A percentile compares a stretch with the other conserved stretches of the same genome.
phyloP scores from a whole-genome alignment of 108 stramenopile genomes.

The Stephanodiscus triporus region DNA sequence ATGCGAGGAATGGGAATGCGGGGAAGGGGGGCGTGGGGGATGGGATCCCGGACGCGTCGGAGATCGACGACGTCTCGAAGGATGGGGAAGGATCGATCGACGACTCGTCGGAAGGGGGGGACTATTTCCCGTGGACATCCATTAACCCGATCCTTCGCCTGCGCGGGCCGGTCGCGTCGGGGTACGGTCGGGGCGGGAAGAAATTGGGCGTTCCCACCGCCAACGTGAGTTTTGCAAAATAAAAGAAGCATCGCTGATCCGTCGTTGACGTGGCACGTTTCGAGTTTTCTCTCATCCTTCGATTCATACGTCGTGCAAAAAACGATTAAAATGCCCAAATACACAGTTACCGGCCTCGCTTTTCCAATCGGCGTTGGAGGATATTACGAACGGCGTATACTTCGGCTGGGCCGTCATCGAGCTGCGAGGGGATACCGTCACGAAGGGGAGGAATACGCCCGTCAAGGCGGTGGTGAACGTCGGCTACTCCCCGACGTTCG shows the following conservation, averaged over 20 bases:
- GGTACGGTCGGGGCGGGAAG: constrained; percentile 90
- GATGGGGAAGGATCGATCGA: background rate
- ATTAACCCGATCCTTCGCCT: constrained; percentile 57
- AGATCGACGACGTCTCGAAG: background rate
- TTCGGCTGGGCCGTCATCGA: constrained; percentile 83
- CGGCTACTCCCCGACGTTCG: constrained; percentile 91
- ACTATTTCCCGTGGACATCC: constrained; percentile 22
- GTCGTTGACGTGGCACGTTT: no score
- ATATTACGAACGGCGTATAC: constrained; percentile 79
- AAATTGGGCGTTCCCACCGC: constrained; percentile 91
- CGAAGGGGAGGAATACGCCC: constrained; percentile 28
- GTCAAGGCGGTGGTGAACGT: constrained; percentile 90
- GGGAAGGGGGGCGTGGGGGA: background rate
- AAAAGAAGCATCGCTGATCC: no score
- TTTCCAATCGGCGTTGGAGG: constrained; percentile 75
- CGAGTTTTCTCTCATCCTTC: background rate
- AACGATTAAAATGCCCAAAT: background rate
- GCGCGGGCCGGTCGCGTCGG: constrained; percentile 74
- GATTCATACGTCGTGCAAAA: background rate
- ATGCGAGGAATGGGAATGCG: background rate
- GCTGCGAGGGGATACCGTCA: background rate
- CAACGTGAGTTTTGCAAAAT: constrained; percentile 70
- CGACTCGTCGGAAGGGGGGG: background rate
- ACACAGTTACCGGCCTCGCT: constrained; percentile 66
- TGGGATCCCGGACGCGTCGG: background rate